Conservation (phyloP, 495 filamentous ascomycete genomes). For the Neurospora terricola region DNA sequence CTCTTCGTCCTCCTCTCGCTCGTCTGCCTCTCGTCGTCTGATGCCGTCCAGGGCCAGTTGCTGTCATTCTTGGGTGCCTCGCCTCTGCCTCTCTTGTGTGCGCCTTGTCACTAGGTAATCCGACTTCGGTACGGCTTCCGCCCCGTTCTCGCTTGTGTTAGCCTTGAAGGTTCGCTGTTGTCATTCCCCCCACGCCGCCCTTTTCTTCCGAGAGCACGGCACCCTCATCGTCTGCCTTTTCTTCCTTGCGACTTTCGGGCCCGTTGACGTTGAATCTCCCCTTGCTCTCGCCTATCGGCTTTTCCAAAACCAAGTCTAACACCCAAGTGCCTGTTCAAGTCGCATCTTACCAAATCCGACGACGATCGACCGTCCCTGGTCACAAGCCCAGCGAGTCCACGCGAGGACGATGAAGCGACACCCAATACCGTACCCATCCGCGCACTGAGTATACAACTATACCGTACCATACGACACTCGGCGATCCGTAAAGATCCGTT, state of each 20-base stretch:
- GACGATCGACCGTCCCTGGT: background rate
- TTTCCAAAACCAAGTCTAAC: background rate
- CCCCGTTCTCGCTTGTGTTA: background rate
- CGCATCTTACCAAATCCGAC: background rate
- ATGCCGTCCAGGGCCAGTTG: conserved; percentile 6
- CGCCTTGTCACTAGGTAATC: background rate
- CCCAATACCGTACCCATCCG: background rate
- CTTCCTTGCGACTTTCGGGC: background rate
- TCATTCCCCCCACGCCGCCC: background rate
- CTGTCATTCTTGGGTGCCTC: conserved; percentile 9
- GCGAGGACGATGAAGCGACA: background rate
- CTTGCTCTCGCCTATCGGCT: background rate
- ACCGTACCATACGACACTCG: background rate
- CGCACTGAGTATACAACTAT: background rate
- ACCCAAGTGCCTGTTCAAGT: background rate
- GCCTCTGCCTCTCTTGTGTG: conserved; percentile 9
- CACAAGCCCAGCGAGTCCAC: background rate
- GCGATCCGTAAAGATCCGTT: background rate
- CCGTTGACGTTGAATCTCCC: background rate
- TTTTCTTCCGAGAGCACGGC: background rate
- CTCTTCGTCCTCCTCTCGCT: background rate
- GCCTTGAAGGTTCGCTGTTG: background rate
- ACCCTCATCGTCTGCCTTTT: background rate
- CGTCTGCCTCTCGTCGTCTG: conserved; percentile 1
- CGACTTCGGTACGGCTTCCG: background rate